phyloP scores from a whole-genome alignment of 2,329 filamentous ascomycete species.

The Thelonectria rubi region DNA sequence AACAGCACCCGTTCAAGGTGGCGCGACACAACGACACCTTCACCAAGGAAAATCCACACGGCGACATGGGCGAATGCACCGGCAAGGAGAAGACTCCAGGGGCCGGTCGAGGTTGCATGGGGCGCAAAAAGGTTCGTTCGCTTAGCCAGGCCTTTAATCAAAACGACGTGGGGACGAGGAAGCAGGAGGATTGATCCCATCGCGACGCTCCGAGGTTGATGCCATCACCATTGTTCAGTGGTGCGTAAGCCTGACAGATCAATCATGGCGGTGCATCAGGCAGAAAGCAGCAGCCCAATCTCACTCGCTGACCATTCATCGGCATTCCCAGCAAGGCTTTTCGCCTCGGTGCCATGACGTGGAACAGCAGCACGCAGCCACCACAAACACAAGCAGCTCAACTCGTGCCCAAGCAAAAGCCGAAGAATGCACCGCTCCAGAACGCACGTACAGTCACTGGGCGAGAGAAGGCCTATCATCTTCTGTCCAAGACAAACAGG shows the following conservation, averaged over 20 bases:
- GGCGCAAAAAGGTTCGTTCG: conserved; percentile 21
- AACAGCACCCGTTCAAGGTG: conserved; percentile 18
- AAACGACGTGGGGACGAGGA: conserved; percentile 12
- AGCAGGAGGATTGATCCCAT: background rate
- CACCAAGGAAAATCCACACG: conserved; percentile 8
- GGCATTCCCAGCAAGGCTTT: background rate
- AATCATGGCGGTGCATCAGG: conserved; percentile 9
- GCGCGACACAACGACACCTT: conserved; percentile 20
- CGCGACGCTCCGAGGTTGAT: background rate
- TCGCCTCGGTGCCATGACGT: conserved; percentile 14
- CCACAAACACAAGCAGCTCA: background rate
- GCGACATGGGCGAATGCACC: conserved; percentile 18
- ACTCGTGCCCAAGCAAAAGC: background rate
- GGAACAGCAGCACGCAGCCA: conserved; percentile 15
- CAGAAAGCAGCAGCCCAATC: background rate
- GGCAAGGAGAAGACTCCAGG: conserved; percentile 14
- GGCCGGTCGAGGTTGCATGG: conserved; percentile 5
- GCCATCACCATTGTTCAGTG: background rate
- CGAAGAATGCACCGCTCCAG: background rate
- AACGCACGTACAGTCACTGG: conserved; percentile 9
- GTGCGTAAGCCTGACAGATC: background rate
- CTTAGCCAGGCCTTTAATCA: conserved; percentile 25
- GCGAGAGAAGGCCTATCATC: background rate
- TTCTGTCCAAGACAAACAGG: background rate
- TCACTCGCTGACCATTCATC: background rate